Conservation (phyloP, 2,329 filamentous ascomycete species). For the Paecilomyces niveus region DNA sequence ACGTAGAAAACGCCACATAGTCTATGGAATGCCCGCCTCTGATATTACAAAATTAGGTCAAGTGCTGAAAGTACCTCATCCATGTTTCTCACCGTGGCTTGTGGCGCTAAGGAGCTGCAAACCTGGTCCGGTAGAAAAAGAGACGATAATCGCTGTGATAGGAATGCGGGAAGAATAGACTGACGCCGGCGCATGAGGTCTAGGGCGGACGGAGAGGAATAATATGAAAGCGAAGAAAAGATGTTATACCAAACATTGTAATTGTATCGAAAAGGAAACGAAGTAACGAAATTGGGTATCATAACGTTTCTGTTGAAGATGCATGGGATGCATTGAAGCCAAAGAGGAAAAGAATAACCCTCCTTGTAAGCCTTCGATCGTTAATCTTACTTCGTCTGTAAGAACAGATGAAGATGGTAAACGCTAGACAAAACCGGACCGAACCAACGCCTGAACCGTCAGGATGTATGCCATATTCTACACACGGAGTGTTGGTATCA, state of each 20-base stretch:
- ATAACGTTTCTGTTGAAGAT: constrained; percentile 8
- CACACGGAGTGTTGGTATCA: constrained; percentile 7
- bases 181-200: neutral
- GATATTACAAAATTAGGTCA: neutral
- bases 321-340: constrained; percentile 2
- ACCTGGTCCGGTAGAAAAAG: neutral
- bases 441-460: neutral
- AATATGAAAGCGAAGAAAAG: neutral
- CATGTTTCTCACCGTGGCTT: neutral
- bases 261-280: neutral
- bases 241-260: neutral
- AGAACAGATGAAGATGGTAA: neutral
- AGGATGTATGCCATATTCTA: neutral
- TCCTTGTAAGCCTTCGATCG: neutral
- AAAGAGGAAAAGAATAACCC: constrained; percentile 4
- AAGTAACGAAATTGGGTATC: constrained; percentile 14
- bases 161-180: neutral
- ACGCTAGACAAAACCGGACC: neutral
- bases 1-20: no score
- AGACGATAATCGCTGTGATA: neutral
- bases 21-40: no score
- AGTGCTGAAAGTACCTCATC: neutral
- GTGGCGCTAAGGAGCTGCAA: neutral
- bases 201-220: neutral
- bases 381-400: neutral